phyloP scores from a whole-genome alignment of 176 grass and related monocot genomes.

The Saccharum officinarum region DNA sequence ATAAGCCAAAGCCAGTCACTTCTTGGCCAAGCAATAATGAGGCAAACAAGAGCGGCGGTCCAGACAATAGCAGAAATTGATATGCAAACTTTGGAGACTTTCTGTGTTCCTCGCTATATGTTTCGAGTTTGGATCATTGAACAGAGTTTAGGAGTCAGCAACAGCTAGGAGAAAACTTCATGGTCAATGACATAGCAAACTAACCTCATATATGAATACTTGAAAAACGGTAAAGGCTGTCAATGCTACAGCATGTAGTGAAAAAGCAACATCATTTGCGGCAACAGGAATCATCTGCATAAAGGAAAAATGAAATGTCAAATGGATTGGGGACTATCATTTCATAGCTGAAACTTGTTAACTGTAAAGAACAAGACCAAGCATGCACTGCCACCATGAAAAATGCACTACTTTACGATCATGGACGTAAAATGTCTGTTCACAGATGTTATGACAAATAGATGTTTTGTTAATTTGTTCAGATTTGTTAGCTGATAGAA shows the following conservation, averaged over 20 bases:
- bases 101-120: conserved; percentile 84
- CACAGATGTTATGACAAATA: not conserved
- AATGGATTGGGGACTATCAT: not conserved
- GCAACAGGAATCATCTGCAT: conserved; percentile 93
- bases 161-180: not conserved
- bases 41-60: conserved; percentile 60
- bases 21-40: conserved; percentile 73
- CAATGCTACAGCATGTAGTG: conserved; percentile 84
- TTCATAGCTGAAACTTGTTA: conserved; percentile 4
- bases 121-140: conserved; percentile 28
- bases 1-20: conserved; percentile 96
- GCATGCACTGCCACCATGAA: not conserved
- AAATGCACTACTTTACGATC: not conserved
- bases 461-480: not conserved
- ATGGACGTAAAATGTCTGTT: not conserved
- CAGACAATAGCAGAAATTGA: conserved; percentile 70
- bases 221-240: conserved; percentile 92
- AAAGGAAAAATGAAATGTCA: not conserved
- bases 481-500: not conserved
- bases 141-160: conserved; percentile 13
- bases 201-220: conserved; percentile 95
- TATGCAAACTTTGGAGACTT: conserved; percentile 75
- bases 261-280: conserved; percentile 97
- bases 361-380: not conserved
- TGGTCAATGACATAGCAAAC: conserved; percentile 22